phyloP scores from a whole-genome alignment of 2,329 filamentous ascomycete genomes.

The Cryphonectria nitschkei region DNA sequence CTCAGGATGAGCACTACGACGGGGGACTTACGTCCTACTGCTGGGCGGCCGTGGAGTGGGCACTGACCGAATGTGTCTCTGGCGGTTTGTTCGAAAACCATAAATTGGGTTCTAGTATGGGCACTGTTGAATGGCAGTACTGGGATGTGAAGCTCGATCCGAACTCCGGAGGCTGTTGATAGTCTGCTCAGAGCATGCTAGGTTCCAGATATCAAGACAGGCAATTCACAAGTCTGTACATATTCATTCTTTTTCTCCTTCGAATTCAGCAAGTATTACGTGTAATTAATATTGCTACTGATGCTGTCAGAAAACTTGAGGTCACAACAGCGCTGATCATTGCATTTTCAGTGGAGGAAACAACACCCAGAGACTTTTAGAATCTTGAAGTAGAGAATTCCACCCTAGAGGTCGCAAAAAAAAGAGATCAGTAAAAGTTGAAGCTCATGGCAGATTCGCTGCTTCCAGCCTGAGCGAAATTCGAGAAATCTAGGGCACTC shows the following conservation, averaged over 20 bases:
- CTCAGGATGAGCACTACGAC: neutral
- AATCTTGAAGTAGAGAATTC: neutral
- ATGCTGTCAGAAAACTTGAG: neutral
- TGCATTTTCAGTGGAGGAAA: neutral
- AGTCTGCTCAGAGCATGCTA: neutral
- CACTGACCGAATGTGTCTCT: neutral
- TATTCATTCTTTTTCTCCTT: neutral
- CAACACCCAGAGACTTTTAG: neutral
- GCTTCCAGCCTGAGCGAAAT: constrained; percentile 30
- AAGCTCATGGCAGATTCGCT: constrained; percentile 28
- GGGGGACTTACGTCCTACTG: constrained; percentile 8
- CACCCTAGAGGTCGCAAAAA: neutral
- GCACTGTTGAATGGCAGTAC: constrained; percentile 4
- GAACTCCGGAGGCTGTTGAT: constrained; percentile 6
- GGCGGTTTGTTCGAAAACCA: constrained; percentile 12
- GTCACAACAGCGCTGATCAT: neutral
- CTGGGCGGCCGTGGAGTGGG: constrained; percentile 17
- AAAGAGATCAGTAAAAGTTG: constrained; percentile 18
- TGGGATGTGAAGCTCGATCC: constrained; percentile 22
- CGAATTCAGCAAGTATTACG: no score
- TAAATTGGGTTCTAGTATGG: neutral
- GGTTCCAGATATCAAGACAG: neutral
- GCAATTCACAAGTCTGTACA: neutral
- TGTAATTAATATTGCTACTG: no score
- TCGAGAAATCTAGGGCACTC: constrained; percentile 31